Conservation (phyloP, 345 rosid genomes). For the Aquilaria yunnanensis region DNA sequence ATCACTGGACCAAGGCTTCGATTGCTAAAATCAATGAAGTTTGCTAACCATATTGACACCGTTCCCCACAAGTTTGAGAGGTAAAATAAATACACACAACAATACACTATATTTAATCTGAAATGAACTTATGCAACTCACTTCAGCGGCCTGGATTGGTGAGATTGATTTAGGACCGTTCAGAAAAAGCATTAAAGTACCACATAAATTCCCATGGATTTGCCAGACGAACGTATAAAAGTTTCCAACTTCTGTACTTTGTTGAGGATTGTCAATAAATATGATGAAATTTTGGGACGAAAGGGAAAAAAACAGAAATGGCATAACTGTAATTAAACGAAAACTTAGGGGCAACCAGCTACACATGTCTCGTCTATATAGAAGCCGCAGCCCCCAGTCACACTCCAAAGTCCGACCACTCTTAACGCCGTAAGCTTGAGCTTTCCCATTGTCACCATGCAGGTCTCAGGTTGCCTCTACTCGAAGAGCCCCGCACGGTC, state of each 20-base stretch:
- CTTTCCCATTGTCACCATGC: constrained; percentile 25
- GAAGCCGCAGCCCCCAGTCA: not conserved
- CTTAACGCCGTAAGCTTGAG: too few species aligned
- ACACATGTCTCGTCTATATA: not conserved
- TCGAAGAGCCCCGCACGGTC: constrained; percentile 10
- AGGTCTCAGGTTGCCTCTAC: constrained; percentile 20
- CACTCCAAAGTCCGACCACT: not conserved
- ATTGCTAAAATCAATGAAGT: too few species aligned
- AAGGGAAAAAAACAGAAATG: not conserved
- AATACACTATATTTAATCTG: too few species aligned
- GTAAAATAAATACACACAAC: too few species aligned
- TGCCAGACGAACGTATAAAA: not conserved
- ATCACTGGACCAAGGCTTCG: too few species aligned
- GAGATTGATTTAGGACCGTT: too few species aligned
- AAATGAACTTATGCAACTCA: too few species aligned
- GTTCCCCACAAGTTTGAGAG: too few species aligned
- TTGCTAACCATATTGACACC: too few species aligned
- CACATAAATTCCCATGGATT: not conserved
- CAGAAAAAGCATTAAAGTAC: not conserved
- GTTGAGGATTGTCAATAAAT: too few species aligned
- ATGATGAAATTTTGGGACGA: not conserved
- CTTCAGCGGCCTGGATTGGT: too few species aligned
- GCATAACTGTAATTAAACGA: not conserved
- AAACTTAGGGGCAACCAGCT: not conserved
- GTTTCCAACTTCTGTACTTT: not conserved